These are phyloP conservation scores for Pleurotus sapidus DNA, from an alignment of 768 basidiomycete genomes.

Conservation along the genomic window DNA sequence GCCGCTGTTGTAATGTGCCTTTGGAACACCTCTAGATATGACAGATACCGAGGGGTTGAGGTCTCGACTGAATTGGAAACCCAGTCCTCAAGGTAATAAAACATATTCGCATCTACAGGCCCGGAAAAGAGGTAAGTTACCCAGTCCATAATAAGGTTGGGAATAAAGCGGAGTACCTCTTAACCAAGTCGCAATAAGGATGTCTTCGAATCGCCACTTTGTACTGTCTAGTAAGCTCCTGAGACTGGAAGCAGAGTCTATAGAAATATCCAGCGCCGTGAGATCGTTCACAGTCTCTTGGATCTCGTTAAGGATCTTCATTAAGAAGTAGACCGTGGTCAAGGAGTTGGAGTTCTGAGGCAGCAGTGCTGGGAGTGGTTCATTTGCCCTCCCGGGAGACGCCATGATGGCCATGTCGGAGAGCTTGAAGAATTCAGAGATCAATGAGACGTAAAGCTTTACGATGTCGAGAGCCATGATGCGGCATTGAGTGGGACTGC, in stretches of 20 bases:
- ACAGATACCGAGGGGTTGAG: conserved; percentile 70
- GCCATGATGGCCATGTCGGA: conserved; percentile 76
- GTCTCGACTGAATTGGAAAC: conserved; percentile 55
- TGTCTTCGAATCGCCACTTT: conserved; percentile 86
- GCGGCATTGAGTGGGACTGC: conserved; percentile 80
- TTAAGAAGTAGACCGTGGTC: conserved; percentile 78
- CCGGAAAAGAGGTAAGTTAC: not conserved
- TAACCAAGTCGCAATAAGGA: conserved; percentile 76
- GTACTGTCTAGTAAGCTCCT: conserved; percentile 76
- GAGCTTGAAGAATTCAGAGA: conserved; percentile 84
- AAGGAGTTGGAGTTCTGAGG: conserved; percentile 79
- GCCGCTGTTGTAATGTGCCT: conserved; percentile 71
- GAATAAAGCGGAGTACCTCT: conserved; percentile 54
- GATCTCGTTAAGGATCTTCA: conserved; percentile 79
- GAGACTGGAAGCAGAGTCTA: conserved; percentile 66
- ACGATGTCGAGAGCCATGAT: conserved; percentile 88
- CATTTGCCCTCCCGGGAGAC: conserved; percentile 36
- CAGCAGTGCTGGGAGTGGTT: conserved; percentile 45
- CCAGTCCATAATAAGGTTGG: not conserved
- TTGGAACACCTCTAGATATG: conserved; percentile 80
- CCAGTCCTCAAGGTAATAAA: conserved; percentile 91
- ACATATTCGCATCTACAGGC: conserved; percentile 64
- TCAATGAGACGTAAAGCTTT: conserved; percentile 77
- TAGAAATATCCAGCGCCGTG: conserved; percentile 73
- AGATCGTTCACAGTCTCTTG: conserved; percentile 86